A percentile compares a stretch with the other conserved stretches of the same genome.
phyloP scores from a whole-genome alignment of 805 yeast species.

The Starmerella khaoyaiensis region DNA sequence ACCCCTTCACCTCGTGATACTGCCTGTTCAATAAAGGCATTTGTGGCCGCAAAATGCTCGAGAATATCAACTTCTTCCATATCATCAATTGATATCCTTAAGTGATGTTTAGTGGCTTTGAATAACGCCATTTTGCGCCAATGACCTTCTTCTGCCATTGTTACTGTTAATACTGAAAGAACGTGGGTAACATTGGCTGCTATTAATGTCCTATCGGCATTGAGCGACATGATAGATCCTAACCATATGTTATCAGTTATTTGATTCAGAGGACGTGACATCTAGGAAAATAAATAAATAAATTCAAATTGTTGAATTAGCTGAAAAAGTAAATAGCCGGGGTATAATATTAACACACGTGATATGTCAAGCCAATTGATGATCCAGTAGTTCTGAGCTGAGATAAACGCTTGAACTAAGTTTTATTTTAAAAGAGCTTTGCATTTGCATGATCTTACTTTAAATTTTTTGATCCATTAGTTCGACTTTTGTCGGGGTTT shows the following conservation, averaged over 20 bases:
- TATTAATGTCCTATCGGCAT: slow-evolving; percentile 39
- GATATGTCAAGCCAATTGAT: no score
- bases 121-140: slow-evolving; percentile 11
- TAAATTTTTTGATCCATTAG: no score
- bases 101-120: slow-evolving; percentile 9
- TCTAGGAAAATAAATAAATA: no score
- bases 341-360: no score
- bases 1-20: slow-evolving; percentile 24
- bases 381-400: no score
- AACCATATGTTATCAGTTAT: slow-evolving; percentile 71
- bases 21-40: slow-evolving; percentile 54
- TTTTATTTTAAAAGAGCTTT: no score
- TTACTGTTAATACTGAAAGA: slow-evolving; percentile 46
- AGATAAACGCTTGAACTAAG: no score
- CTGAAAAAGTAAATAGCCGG: no score
- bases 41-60: slow-evolving; percentile 45
- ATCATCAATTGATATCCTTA: slow-evolving; percentile 52
- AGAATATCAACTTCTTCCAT: slow-evolving; percentile 53
- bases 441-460: no score
- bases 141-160: slow-evolving; percentile 26
- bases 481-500: no score
- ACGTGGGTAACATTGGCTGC: slow-evolving; percentile 55
- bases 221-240: slow-evolving; percentile 58
- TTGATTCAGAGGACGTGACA: no score
- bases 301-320: no score